Conservation (phyloP, 495 filamentous ascomycete genomes). For the Pseudevernia furfuracea region DNA sequence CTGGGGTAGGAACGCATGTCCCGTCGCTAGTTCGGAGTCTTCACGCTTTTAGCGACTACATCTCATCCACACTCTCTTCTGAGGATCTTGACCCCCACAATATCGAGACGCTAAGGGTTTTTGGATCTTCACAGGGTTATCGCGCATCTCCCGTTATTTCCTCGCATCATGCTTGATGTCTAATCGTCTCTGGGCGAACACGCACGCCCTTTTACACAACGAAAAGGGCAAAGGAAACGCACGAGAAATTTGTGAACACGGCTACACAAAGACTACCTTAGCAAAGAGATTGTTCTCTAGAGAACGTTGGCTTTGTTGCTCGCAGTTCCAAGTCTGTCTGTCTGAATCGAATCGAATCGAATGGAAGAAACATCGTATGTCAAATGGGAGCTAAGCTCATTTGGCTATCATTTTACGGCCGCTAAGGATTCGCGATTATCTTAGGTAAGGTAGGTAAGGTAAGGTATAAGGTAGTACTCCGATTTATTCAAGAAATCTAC, state of each 20-base stretch:
- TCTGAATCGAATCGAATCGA: no score
- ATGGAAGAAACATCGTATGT: no score
- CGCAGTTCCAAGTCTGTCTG: not conserved
- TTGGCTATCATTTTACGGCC: not conserved
- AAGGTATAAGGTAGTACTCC: no score
- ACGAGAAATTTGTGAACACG: not conserved
- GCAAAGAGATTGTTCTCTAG: not conserved
- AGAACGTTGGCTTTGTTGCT: not conserved
- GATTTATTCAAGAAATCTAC: no score
- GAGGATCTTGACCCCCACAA: slow-evolving; percentile 1
- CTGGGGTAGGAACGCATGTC: not conserved
- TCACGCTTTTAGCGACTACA: not conserved
- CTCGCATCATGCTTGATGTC: not conserved
- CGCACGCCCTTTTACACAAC: not conserved
- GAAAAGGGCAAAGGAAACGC: not conserved
- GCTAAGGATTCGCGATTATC: not conserved
- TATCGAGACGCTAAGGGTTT: not conserved
- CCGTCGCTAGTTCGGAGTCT: not conserved
- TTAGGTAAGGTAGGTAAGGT: no score
- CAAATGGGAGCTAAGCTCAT: not conserved
- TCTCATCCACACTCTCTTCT: not conserved
- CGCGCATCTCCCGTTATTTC: not conserved
- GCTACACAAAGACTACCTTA: not conserved
- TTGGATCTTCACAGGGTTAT: not conserved
- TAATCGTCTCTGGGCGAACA: no score